A percentile compares a stretch with the other conserved stretches of the same genome.
Evolutionary conservation across 2,329 filamentous ascomycete species (phyloP).

Genomic region (Penicillium sp.): DNA sequence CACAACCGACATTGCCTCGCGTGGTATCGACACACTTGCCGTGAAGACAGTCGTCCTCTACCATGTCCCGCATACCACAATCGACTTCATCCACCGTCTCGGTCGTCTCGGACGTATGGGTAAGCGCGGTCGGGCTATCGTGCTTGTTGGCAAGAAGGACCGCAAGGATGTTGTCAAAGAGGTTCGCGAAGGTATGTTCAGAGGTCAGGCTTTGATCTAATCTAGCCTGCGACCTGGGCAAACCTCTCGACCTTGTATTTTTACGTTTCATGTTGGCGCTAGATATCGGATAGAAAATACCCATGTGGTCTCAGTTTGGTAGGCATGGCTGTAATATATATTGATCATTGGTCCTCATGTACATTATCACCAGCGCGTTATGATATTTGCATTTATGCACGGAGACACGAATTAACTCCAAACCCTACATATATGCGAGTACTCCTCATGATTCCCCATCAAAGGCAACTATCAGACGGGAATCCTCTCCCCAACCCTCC

Average conservation of each 20-base stretch:
- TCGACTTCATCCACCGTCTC: conserved; percentile 96
- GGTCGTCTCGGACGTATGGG: conserved; percentile 93
- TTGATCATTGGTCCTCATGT: neutral
- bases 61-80: conserved; percentile 96
- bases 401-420: neutral
- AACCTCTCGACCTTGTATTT: neutral
- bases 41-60: conserved; percentile 92
- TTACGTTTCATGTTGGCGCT: neutral
- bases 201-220: conserved; percentile 76
- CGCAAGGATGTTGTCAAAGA: conserved; percentile 88
- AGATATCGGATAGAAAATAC: neutral
- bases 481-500: neutral
- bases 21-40: conserved; percentile 91
- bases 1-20: conserved; percentile 87
- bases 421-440: neutral
- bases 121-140: conserved; percentile 83
- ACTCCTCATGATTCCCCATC: neutral
- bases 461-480: neutral
- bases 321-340: conserved; percentile 1
- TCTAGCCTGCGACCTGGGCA: neutral
- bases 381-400: neutral
- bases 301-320: neutral
- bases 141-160: conserved; percentile 88
- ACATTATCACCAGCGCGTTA: neutral
- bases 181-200: conserved; percentile 87